phyloP scores from a whole-genome alignment of 2,329 filamentous ascomycete species.

The Pseudogymnoascus sp. region DNA sequence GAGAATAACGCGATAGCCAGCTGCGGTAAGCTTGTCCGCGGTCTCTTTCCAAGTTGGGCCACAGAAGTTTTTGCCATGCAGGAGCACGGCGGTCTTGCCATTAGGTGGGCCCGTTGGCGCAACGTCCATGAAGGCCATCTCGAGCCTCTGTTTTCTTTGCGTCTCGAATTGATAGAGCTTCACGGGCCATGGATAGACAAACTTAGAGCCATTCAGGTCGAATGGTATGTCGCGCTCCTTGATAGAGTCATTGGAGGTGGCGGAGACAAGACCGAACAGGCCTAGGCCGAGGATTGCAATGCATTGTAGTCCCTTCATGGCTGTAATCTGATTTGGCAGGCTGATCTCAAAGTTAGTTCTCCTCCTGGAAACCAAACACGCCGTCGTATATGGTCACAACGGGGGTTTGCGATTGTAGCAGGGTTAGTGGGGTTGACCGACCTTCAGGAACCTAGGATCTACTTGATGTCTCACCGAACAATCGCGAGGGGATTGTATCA shows the following conservation, averaged over 20 bases:
- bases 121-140: conserved; percentile 53
- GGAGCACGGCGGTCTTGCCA: conserved; percentile 30
- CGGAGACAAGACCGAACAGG: background rate
- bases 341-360: background rate
- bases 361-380: background rate
- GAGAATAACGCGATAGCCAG: conserved; percentile 46
- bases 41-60: conserved; percentile 46
- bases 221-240: background rate
- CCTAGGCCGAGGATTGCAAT: background rate
- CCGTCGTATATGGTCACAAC: too few relatives aligned
- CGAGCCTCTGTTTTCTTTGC: conserved; percentile 38
- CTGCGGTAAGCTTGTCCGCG: conserved; percentile 34
- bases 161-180: conserved; percentile 43
- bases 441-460: background rate
- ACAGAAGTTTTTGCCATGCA: conserved; percentile 54
- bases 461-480: background rate
- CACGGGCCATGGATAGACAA: conserved; percentile 43
- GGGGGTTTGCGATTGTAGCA: background rate
- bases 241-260: conserved; percentile 24
- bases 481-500: background rate
- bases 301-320: background rate
- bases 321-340: background rate
- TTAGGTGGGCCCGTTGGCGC: conserved; percentile 30
- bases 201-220: background rate
- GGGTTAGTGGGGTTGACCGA: background rate